Conservation (phyloP, 2,329 filamentous ascomycete species). For the Apiospora malaysiana region DNA sequence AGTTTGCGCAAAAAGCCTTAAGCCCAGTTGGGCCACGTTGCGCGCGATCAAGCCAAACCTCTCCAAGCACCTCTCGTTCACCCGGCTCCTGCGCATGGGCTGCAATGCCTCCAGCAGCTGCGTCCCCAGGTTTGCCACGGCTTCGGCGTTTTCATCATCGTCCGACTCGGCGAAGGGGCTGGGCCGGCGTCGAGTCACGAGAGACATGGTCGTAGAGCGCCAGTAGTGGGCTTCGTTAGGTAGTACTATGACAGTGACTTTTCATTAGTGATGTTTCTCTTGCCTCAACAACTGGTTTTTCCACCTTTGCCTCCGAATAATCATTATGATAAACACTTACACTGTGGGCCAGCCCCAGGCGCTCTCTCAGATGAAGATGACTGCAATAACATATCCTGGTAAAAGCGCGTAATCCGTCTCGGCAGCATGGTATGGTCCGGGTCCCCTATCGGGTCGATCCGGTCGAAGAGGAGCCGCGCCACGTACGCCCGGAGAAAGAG, state of each 20-base stretch:
- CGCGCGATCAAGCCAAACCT: background rate
- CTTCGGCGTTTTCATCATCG: background rate
- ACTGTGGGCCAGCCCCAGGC: background rate
- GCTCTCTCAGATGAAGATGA: background rate
- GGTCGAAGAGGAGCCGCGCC: background rate
- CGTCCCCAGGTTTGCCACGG: background rate
- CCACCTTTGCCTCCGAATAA: background rate
- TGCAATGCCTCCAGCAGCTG: background rate
- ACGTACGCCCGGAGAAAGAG: background rate
- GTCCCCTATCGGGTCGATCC: background rate
- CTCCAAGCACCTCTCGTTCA: background rate
- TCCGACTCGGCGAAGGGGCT: background rate
- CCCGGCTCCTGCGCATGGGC: background rate
- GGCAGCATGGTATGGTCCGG: background rate
- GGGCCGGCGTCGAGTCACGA: background rate
- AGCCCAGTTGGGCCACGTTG: background rate
- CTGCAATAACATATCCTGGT: background rate
- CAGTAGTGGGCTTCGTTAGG: background rate
- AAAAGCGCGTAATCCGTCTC: background rate
- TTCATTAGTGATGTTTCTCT: background rate
- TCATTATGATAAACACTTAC: no score
- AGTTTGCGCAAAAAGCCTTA: background rate
- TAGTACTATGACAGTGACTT: background rate
- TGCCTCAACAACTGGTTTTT: no score
- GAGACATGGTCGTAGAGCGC: background rate